Evolutionary conservation across 805 yeast genomes (phyloP).

Genomic region (Candida tibetensis): DNA sequence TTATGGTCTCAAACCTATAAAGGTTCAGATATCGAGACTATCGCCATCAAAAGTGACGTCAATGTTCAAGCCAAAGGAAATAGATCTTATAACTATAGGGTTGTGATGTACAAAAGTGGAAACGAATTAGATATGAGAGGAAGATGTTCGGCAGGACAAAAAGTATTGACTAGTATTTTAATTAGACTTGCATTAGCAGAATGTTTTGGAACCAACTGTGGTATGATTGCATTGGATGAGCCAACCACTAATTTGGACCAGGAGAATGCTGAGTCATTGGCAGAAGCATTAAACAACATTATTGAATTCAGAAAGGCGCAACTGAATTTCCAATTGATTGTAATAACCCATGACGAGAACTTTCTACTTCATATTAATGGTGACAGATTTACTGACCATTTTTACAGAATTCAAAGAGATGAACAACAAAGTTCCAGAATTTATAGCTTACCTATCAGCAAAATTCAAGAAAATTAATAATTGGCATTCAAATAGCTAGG

Average conservation of each 20-base stretch:
- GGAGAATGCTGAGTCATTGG: slow-evolving; percentile 85
- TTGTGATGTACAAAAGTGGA: slow-evolving; percentile 90
- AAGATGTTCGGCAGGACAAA: slow-evolving; percentile 96
- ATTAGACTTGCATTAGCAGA: slow-evolving; percentile 91
- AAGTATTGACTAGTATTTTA: slow-evolving; percentile 87
- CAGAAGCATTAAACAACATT: slow-evolving; percentile 70
- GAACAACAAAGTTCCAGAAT: slow-evolving; percentile 79
- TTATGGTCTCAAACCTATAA: slow-evolving; percentile 92
- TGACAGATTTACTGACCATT: slow-evolving; percentile 78
- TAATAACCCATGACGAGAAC: slow-evolving; percentile 94
- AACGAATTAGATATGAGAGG: slow-evolving; percentile 97
- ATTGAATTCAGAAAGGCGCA: slow-evolving; percentile 74
- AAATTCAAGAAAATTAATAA: slow-evolving; percentile 31
- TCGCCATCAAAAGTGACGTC: slow-evolving; percentile 79
- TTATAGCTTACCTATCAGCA: slow-evolving; percentile 42
- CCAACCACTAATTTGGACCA: slow-evolving; percentile 95
- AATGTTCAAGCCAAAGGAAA: slow-evolving; percentile 48
- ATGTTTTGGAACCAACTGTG: slow-evolving; percentile 92
- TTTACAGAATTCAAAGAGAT: slow-evolving; percentile 77
- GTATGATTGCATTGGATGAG: slow-evolving; percentile 94
- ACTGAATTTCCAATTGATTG: slow-evolving; percentile 87
- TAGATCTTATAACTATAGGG: slow-evolving; percentile 85
- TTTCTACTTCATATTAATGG: slow-evolving; percentile 86
- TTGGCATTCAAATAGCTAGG: not conserved
- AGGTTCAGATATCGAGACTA: slow-evolving; percentile 93